phyloP scores from a whole-genome alignment of 208 protist species.

The Crithidia brevicula region DNA sequence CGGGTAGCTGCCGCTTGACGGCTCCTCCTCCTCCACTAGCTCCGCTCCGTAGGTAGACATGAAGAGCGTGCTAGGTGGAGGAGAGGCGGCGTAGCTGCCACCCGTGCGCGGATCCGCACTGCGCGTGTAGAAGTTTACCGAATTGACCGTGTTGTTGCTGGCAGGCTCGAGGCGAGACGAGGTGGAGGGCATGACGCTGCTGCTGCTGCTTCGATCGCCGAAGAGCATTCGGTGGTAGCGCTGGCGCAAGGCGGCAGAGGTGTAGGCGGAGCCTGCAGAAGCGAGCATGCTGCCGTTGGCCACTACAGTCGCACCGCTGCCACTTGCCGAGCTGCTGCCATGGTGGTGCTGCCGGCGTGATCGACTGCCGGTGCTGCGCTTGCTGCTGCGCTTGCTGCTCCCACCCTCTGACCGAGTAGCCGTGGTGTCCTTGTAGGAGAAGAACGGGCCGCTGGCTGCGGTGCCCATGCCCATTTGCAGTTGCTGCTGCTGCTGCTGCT shows the following conservation, averaged over 20 bases:
- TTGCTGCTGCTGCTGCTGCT: not conserved
- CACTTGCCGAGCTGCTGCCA: not conserved
- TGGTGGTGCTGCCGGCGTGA: constrained; percentile 20
- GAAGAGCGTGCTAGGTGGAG: constrained; percentile 28
- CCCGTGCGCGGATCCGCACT: not conserved
- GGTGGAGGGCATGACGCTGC: not conserved
- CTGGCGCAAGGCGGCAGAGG: constrained; percentile 27
- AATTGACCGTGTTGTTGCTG: not conserved
- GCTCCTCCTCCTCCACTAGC: constrained; percentile 36
- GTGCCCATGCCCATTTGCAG: not conserved
- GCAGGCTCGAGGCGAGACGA: not conserved
- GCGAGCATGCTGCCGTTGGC: constrained; percentile 14
- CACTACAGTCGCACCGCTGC: constrained; percentile 1
- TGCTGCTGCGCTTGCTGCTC: constrained; percentile 55
- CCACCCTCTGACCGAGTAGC: constrained; percentile 34
- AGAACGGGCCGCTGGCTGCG: not conserved
- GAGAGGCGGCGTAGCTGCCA: not conserved
- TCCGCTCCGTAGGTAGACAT: constrained; percentile 38
- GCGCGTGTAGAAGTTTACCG: constrained; percentile 10
- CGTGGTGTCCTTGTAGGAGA: not conserved
- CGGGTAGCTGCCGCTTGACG: not conserved
- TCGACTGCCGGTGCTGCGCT: constrained; percentile 32
- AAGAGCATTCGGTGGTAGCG: constrained; percentile 35
- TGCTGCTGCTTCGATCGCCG: constrained; percentile 16
- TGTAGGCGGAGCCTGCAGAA: constrained; percentile 20